Evolutionary conservation across 2,329 filamentous ascomycete genomes (phyloP), one percentile per base, ranked within the genome.

Genomic region (Ambrosiella xylebori): DNA sequence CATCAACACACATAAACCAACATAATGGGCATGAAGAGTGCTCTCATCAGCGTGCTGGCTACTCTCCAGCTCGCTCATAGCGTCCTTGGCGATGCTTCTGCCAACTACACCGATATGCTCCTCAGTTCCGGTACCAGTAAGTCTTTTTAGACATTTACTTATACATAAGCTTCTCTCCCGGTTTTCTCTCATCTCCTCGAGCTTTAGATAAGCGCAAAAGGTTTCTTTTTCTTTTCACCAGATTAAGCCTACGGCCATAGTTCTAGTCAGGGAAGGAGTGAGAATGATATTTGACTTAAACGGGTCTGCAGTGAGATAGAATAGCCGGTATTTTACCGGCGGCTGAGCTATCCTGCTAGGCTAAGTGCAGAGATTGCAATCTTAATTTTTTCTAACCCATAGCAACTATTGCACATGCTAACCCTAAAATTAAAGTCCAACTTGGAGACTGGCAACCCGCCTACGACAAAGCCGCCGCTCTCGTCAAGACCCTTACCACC

Each of bases 401-500:
- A 3, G 27, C 2, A 27, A 27, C 3, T 5, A 4, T 19, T 2
- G 8, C 51, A 53, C 15, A 17, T 54, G 19, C 52, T 54, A 54
- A 54, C 52, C 15, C 15, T 36, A 13, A 27, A 36, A 1, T 1
- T 2, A 47, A 2, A 63, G 62, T 65, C 56, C 64, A 64, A 2
- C 64, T 65, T 41, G 64, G 64, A 17, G 63, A 64, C 53, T 93
- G 87, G 87, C 73, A 74, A 27, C 74, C 81, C 8, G 85, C 84
- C 57, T 88, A 89, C 67, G 69, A 72, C 50, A 87, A 87, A 67
- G 87, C 87, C 0, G 76, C 79, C 12, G 71, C 76, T 5, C 70
- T 90, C 61, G 78, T 94, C 6, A 73, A 74, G 39, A 77, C 80
- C 65, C 83, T 94, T 73, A 84, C 80, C 11, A 73, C 87, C 50